These are phyloP conservation scores for Hypoxylon rickii DNA, from an alignment of 495 filamentous ascomycete species.

Conservation along the genomic window DNA sequence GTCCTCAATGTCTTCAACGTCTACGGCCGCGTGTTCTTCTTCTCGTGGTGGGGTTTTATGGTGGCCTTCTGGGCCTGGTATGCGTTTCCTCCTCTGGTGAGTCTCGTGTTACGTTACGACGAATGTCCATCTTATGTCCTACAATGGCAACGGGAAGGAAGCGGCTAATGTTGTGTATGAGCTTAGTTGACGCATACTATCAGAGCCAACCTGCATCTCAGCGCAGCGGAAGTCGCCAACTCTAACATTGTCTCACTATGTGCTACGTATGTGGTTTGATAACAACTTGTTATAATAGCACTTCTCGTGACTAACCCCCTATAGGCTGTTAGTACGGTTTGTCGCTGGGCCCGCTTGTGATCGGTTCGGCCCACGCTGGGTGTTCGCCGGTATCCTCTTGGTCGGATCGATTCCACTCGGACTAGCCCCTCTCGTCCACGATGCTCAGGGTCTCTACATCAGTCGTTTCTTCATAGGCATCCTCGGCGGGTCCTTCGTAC, in stretches of 20 bases:
- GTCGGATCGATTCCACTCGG: slow-evolving; percentile 81
- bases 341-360: slow-evolving; percentile 84
- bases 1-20: slow-evolving; percentile 77
- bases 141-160: too few species aligned
- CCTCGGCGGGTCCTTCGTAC: slow-evolving; percentile 87
- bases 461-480: slow-evolving; percentile 94
- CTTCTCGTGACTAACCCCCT: slow-evolving; percentile 3
- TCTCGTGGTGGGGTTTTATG: slow-evolving; percentile 95
- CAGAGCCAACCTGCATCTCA: slow-evolving; percentile 74
- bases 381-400: slow-evolving; percentile 77
- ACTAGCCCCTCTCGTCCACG: slow-evolving; percentile 75
- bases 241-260: slow-evolving; percentile 88
- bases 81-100: slow-evolving; percentile 80
- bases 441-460: slow-evolving; percentile 70
- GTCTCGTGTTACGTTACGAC: slow-evolving; percentile 29
- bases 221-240: slow-evolving; percentile 75
- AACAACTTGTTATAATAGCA: neutral
- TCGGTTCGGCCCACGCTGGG: slow-evolving; percentile 77
- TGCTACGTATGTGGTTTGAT: slow-evolving; percentile 69
- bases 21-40: slow-evolving; percentile 89
- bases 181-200: slow-evolving; percentile 73
- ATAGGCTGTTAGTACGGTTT: slow-evolving; percentile 78
- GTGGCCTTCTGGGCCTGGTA: slow-evolving; percentile 94
- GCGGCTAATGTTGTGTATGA: too few species aligned
- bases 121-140: neutral